Conservation (phyloP, 2,329 filamentous ascomycete genomes). For the Bimuria novae-zelandiae region DNA sequence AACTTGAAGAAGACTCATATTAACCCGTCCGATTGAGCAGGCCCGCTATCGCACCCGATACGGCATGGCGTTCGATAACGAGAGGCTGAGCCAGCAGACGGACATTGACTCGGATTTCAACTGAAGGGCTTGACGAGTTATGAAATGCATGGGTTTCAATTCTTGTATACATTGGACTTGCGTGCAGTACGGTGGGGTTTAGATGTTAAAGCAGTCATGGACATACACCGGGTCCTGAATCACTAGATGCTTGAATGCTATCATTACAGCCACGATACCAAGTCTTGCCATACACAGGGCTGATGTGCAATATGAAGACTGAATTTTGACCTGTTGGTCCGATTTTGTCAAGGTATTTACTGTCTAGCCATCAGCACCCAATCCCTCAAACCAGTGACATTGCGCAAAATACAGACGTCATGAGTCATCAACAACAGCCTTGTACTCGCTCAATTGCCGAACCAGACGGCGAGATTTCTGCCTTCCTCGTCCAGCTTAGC, state of each 20-base stretch:
- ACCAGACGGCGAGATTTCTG: not conserved
- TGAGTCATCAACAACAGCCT: constrained; percentile 6
- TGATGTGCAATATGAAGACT: too few species aligned
- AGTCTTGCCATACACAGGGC: too few species aligned
- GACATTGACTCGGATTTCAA: constrained; percentile 22
- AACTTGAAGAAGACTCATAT: constrained; percentile 35
- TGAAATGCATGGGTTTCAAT: not conserved
- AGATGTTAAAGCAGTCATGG: not conserved
- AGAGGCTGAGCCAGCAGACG: constrained; percentile 27
- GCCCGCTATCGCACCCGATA: constrained; percentile 20
- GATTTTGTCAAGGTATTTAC: too few species aligned
- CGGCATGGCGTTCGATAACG: constrained; percentile 25
- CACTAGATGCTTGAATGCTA: not conserved
- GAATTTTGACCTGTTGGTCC: too few species aligned
- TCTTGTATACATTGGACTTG: not conserved
- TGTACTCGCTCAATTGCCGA: not conserved
- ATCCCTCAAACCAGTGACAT: not conserved
- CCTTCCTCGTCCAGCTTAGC: not conserved
- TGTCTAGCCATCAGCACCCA: too few species aligned
- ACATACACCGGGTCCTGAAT: not conserved
- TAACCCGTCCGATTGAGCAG: constrained; percentile 35
- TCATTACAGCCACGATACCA: not conserved
- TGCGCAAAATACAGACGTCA: not conserved
- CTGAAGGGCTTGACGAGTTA: constrained; percentile 9
- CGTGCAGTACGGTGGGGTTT: not conserved